Base-by-base conservation (phyloP, 208 protist genomes). In the Wallacemonas sp. region DNA sequence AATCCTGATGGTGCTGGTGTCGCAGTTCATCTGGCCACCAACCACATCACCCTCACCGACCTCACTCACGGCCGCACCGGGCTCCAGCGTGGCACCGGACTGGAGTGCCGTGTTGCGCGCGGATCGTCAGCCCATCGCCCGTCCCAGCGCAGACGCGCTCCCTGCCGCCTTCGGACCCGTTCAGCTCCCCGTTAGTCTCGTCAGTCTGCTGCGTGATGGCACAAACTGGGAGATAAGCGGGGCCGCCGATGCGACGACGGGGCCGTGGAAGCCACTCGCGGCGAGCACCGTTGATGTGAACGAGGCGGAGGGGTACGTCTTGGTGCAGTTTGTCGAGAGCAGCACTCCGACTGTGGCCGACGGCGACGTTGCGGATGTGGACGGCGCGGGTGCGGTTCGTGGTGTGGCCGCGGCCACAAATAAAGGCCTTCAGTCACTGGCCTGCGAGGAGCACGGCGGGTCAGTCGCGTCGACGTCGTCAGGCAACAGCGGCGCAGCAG, bases 371-470 rank as follows among this genome's bases (percentile, higher is more conserved):
- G 61, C 24, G 23, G 52, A 48, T 14, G 27, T n/a, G 4, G 30
- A 67, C 27, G 17, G 17, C 17, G 24, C 32, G 34, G 43, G 54
- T 1, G 29, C 23, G 21, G 5, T 17, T 8, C 44, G 17, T 14
- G 9, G 17, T 12, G 21, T 24, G 5, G 29, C 27, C 24, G 21
- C 26, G 4, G 39, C 17, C 17, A 14, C 30, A 16, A 14, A 65
- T 16, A 19, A 24, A 3, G 44, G 33, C 19, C 44, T 66, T 8
- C 61, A 66, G 30, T 12, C 39, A 3, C 39, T 66, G 61, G 44
- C 46, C 12, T 66, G 61, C 36, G 61, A 66, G 44, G 61, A 66
- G 30, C 26, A 52, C 32, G 19, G 46, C 1, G 43, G 46, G 16
- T 4, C 24, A 23, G 21, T n/a, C 47, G 47, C 47, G 11, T 55